A percentile compares a stretch with the other conserved stretches of the same genome.
These are phyloP conservation scores for Amorphotheca resinae DNA, from an alignment of 495 filamentous ascomycete species.

Conservation along the genomic window DNA sequence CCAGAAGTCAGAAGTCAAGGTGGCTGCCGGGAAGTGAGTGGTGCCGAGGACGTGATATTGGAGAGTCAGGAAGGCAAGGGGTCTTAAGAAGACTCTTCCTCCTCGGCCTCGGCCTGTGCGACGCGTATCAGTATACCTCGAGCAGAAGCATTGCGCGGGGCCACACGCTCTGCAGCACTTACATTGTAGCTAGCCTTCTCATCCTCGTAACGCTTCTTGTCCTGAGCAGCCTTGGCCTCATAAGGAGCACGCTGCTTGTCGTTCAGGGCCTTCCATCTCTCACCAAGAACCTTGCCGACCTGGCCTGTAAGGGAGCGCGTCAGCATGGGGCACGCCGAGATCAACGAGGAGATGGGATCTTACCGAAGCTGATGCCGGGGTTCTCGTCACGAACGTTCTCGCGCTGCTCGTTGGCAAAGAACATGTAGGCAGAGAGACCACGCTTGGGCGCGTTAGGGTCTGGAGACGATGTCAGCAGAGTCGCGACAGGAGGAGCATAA, in stretches of 20 bases:
- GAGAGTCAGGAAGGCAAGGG: slow-evolving; percentile 7
- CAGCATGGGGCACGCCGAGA: no score
- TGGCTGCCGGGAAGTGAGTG: slow-evolving; percentile 20
- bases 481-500: neutral
- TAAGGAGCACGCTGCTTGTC: slow-evolving; percentile 85
- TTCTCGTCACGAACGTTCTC: slow-evolving; percentile 98
- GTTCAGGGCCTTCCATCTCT: slow-evolving; percentile 92
- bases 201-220: slow-evolving; percentile 98
- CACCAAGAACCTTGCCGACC: slow-evolving; percentile 93
- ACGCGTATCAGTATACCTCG: slow-evolving; percentile 15
- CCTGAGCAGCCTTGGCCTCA: slow-evolving; percentile 84
- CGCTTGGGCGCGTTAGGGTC: slow-evolving; percentile 99
- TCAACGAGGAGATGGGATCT: no score
- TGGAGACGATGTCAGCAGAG: slow-evolving; percentile 27
- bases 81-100: slow-evolving; percentile 30
- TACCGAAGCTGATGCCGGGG: slow-evolving; percentile 95
- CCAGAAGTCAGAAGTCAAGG: slow-evolving; percentile 22
- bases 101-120: slow-evolving; percentile 34
- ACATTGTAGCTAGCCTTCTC: slow-evolving; percentile 91
- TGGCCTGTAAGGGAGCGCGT: slow-evolving; percentile 46
- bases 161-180: slow-evolving; percentile 26
- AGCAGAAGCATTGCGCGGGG: slow-evolving; percentile 7
- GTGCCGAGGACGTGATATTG: slow-evolving; percentile 16
- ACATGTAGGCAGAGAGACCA: slow-evolving; percentile 99
- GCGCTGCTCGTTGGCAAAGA: slow-evolving; percentile 98